These are phyloP conservation scores for Calonectria pauciramosa DNA, from an alignment of 2,329 filamentous ascomycete species.

Conservation along the genomic window DNA sequence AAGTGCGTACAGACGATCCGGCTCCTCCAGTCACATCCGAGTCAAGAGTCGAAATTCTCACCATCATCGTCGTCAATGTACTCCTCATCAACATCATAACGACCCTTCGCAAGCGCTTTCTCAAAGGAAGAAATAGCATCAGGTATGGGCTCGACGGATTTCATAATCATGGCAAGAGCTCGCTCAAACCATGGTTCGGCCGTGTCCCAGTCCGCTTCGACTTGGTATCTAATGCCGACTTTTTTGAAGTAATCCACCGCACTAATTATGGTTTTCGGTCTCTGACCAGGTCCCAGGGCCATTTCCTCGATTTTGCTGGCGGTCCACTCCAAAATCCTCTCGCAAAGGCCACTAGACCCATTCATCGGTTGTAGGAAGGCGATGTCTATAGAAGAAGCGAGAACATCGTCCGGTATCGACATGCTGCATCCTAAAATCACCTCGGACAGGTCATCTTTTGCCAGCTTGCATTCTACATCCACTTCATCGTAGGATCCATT, in stretches of 20 bases:
- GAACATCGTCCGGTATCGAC: no score
- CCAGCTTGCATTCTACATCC: no score
- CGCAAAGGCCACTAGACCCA: no score
- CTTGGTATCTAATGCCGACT: background rate
- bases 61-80: background rate
- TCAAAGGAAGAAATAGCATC: background rate
- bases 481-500: no score
- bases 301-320: no score
- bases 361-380: no score
- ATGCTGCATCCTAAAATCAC: no score
- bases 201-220: background rate
- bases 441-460: no score
- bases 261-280: background rate
- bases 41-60: background rate
- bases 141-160: background rate
- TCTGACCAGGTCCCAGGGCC: no score
- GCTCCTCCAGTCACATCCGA: background rate
- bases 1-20: background rate
- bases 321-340: no score
- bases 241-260: background rate
- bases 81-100: background rate
- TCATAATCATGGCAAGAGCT: background rate
- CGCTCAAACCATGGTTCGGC: background rate
- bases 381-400: no score
- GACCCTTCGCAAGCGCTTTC: background rate